Conservation (phyloP, 2,329 filamentous ascomycete species). For the Teratosphaeria epicoccoides region DNA sequence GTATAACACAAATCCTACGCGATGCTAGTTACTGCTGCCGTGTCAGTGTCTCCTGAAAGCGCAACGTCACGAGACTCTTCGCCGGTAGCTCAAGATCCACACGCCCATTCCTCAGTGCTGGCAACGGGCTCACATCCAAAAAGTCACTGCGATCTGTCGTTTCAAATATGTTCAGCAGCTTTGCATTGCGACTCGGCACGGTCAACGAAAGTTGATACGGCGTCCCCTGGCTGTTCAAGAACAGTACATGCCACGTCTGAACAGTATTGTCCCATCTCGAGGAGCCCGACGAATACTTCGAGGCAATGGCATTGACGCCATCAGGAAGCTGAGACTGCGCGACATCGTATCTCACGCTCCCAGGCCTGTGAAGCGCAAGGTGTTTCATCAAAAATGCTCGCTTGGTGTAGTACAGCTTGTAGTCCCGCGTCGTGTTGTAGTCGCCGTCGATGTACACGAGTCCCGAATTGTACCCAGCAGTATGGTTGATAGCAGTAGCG, state of each 20-base stretch:
- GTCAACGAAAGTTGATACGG: constrained; percentile 1
- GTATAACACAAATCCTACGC: too few species aligned
- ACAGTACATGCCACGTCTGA: constrained; percentile 5
- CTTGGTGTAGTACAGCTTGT: constrained; percentile 9
- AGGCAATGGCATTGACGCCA: constrained; percentile 9
- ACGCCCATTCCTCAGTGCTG: neutral
- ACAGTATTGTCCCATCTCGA: neutral
- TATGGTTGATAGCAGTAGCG: constrained; percentile 8
- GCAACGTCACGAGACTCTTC: neutral
- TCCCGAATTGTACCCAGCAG: constrained; percentile 10
- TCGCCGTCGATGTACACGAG: constrained; percentile 9
- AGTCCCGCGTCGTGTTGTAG: constrained; percentile 10
- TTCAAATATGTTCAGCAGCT: constrained; percentile 2
- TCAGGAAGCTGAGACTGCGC: constrained; percentile 4
- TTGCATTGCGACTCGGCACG: neutral
- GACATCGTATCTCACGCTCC: constrained; percentile 7
- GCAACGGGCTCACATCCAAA: neutral
- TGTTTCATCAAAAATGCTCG: constrained; percentile 11
- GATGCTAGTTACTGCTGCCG: neutral
- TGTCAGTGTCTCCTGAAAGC: neutral
- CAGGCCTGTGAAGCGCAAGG: constrained; percentile 9
- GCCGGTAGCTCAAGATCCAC: neutral
- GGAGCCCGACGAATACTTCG: neutral
- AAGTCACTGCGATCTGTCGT: constrained; percentile 4
- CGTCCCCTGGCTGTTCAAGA: constrained; percentile 10